These are phyloP conservation scores for Penicillium atrosanguineum DNA, from an alignment of 495 filamentous ascomycete species.

Conservation along the genomic window DNA sequence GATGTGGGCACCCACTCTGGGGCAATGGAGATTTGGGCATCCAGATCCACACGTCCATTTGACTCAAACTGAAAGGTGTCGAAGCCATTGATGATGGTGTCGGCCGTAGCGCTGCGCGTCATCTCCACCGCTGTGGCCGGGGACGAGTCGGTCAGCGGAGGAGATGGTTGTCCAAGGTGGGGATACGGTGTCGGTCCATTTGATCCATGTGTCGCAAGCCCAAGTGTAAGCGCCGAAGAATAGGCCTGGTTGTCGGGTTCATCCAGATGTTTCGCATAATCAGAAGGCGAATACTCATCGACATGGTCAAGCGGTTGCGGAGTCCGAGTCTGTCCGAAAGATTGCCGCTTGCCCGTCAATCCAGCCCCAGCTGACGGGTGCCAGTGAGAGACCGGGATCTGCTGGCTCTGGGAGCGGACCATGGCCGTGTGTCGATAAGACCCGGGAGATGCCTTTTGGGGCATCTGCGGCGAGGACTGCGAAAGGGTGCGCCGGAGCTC, in stretches of 20 bases:
- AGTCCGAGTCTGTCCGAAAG: constrained; percentile 30
- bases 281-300: constrained; percentile 42
- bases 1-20: constrained; percentile 36
- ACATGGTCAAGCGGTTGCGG: constrained; percentile 37
- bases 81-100: constrained; percentile 44
- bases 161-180: constrained; percentile 19
- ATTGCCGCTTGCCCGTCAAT: constrained; percentile 31
- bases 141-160: constrained; percentile 20
- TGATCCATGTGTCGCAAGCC: constrained; percentile 29
- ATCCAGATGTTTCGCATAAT: constrained; percentile 42
- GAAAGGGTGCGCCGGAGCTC: constrained; percentile 36
- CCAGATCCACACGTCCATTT: constrained; percentile 30
- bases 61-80: constrained; percentile 45
- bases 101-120: constrained; percentile 45
- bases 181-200: constrained; percentile 20
- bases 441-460: constrained; percentile 22
- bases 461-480: constrained; percentile 29
- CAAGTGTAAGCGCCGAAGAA: constrained; percentile 30
- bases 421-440: constrained; percentile 37
- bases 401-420: constrained; percentile 47
- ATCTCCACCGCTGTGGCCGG: constrained; percentile 35
- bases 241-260: constrained; percentile 19
- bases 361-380: constrained; percentile 22
- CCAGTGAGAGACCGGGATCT: constrained; percentile 38
- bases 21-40: constrained; percentile 29